Evolutionary conservation across 2,329 filamentous ascomycete genomes (phyloP), one percentile per base, ranked within the genome.

Genomic region (Colletotrichum australisinense): DNA sequence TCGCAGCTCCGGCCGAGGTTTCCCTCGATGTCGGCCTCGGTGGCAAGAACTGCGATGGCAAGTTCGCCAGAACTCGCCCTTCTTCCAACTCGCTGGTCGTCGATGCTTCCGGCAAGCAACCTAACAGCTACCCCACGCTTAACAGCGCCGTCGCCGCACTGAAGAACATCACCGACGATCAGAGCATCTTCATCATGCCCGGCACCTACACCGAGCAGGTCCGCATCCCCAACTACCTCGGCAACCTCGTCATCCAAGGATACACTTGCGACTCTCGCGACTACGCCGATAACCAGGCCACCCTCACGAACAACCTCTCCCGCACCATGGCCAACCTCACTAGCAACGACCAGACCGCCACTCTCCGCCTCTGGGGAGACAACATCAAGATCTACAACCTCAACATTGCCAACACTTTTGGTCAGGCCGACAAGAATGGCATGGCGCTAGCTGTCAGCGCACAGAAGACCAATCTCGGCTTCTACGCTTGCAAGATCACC

Each of bases 151-250:
- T 77, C 9, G 71, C 70, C 4, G 75, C 75, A 9, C 67, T 76
- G 26, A 67, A 72, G 56, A 76, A 76, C 72, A 75, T 62, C 24
- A 76, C 75, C 32, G 59, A 78, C 75, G 78, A 80, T 59, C 76
- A 76, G 64, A 74, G 71, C 16, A 70, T 77, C 30, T 93, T 93
- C 83, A 88, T 93, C 79, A 90, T 88, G 49, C 92, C 92, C 81
- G 72, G 74, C 7, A 90, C 86, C 24, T 92, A 92, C 84, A 81
- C 81, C 3, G 74, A 75, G 32, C 74, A 75, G 26, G 60, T 74
- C 26, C 58, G 38, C 42, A 66, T 75, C 22, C 72, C 74, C 6
- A 35, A 42, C 5, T 30, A 66, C n/a, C 14, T 24, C 12, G 74
- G 72, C 0, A 72, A 60, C 26, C 81, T 92, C 42, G 88, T 86